Base-by-base conservation (phyloP, 176 grass and related monocot genomes). In the Areca catechu region DNA sequence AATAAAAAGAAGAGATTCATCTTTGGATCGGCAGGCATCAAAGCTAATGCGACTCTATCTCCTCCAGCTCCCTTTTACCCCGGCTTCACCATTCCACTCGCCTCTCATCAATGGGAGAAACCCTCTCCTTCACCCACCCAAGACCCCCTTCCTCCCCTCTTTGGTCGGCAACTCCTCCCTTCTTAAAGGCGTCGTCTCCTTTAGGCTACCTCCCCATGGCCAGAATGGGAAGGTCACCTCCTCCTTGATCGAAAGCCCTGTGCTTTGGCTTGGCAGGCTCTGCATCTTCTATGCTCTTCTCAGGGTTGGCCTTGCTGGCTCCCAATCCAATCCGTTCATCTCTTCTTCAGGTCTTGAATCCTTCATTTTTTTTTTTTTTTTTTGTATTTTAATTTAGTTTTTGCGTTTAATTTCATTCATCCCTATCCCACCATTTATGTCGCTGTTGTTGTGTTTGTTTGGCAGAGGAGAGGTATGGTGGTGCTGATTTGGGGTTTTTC, bases 221-320 rank as follows among this genome's bases (percentile, higher is more conserved):
- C 71, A 54, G 17, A 79, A 15, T 48, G 76, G 48, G 21, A 72
- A 73, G 75, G 81, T 92, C 27, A 25, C 70, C 47, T 81, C 93
- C 20, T 89, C 88, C 68, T 73, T 98, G 63, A 70, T 98, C 23
- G 79, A 89, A 62, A 82, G 68, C 52, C 93, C 93, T 54, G 78
- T 85, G 61, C 72, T 89, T 56, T 98, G 93, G 93, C 81, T 60
- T 54, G 81, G 88, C 5, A 73, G 88, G 19, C 75, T 98, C 50
- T 98, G 84, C 76, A 55, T 98, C 75, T 90, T 85, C 64, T 98
- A 98, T 65, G 88, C 79, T 66, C 83, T 98, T 58, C 71, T 98
- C 47, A 89, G 85, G 66, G 47, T 24, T 53, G 93, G 93, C 17
- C 78, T 98, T 51, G 93, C 73, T 10, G 93, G 93, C 7, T 98